phyloP scores from a whole-genome alignment of 176 grass and related monocot genomes.

The Aegilops bicornis region DNA sequence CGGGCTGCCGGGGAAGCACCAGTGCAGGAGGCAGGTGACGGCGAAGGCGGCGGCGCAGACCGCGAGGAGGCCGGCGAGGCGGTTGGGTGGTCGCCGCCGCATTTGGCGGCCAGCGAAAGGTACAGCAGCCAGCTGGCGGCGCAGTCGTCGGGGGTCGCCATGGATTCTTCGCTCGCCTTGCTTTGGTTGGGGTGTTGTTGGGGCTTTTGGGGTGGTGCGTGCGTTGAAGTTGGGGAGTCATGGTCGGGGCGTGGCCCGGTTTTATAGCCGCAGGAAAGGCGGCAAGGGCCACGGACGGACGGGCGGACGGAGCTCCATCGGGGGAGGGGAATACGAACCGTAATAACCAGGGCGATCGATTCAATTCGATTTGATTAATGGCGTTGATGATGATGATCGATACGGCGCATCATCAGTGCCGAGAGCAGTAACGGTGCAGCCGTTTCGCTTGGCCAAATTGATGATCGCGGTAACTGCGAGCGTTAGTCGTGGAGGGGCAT shows the following conservation, averaged over 20 bases:
- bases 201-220: neutral
- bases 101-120: constrained; percentile 56
- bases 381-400: neutral
- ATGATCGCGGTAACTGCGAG: too few relatives aligned
- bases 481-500: too few relatives aligned
- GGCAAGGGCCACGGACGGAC: neutral
- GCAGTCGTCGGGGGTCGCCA: constrained; percentile 34
- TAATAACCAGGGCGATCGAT: too few relatives aligned
- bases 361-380: too few relatives aligned
- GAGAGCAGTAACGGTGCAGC: neutral
- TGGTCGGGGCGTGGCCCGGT: neutral
- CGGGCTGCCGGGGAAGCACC: constrained; percentile 64
- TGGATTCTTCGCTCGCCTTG: neutral
- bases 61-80: constrained; percentile 21
- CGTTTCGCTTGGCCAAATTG: neutral
- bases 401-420: neutral
- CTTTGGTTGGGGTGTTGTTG: neutral
- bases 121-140: constrained; percentile 55
- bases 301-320: too few relatives aligned
- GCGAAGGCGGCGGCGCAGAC: neutral
- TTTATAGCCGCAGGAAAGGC: constrained; percentile 45
- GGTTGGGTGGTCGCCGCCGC: constrained; percentile 30
- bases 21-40: constrained; percentile 49
- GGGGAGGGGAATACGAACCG: neutral
- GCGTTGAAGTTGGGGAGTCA: constrained; percentile 20